Conservation (phyloP, 2,329 filamentous ascomycete species). For the Neopestalotiopsis clavispora region DNA sequence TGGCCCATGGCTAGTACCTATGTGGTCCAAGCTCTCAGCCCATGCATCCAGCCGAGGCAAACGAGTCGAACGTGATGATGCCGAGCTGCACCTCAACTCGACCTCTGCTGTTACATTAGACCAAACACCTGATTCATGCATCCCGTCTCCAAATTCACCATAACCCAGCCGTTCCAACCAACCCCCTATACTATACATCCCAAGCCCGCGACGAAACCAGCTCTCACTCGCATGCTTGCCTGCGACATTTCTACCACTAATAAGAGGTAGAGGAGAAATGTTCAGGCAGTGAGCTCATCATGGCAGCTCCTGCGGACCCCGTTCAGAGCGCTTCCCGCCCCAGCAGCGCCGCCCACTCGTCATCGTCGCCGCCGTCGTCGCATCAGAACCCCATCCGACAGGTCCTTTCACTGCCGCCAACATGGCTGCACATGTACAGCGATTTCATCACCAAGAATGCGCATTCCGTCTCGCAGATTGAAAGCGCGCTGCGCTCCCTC, state of each 20-base stretch:
- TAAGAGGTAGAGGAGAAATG: not conserved
- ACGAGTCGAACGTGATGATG: slow-evolving; percentile 5
- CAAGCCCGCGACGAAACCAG: not conserved
- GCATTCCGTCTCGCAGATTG: slow-evolving; percentile 91
- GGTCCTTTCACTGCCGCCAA: slow-evolving; percentile 63
- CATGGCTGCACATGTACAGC: slow-evolving; percentile 75
- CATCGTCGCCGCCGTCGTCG: slow-evolving; percentile 19
- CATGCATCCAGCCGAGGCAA: slow-evolving; percentile 5
- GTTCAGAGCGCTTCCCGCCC: slow-evolving; percentile 26
- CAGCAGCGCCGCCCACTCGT: slow-evolving; percentile 1
- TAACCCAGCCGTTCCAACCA: not conserved
- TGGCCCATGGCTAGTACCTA: not conserved
- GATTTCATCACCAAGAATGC: slow-evolving; percentile 96
- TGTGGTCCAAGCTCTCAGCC: slow-evolving; percentile 8
- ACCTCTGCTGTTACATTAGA: not conserved
- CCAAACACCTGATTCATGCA: not conserved
- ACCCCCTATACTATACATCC: not conserved
- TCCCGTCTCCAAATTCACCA: not conserved
- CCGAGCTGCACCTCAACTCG: not conserved
- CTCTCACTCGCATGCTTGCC: not conserved
- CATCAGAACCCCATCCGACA: slow-evolving; percentile 39
- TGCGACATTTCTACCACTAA: not conserved
- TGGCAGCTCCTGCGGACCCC: slow-evolving; percentile 15
- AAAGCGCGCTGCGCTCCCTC: slow-evolving; percentile 87
- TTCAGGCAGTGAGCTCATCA: not conserved